Evolutionary conservation across 495 filamentous ascomycete species (phyloP).

Genomic region (Barbatosphaeria neglecta): DNA sequence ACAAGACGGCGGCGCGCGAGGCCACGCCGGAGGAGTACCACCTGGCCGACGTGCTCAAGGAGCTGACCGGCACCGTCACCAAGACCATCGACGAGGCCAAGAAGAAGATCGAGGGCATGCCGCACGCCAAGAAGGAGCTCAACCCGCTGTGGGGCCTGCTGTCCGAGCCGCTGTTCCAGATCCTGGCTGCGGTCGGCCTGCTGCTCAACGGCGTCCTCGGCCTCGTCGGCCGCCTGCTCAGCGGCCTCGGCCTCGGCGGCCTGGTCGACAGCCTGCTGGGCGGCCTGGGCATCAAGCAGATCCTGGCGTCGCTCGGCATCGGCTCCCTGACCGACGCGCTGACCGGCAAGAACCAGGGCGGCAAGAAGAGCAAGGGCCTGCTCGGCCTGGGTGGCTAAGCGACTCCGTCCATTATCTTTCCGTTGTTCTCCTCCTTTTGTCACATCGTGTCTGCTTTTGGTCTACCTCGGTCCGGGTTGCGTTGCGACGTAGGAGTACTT

Average conservation of each 20-base stretch:
- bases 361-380: slow-evolving; percentile 24
- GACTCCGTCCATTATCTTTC: neutral
- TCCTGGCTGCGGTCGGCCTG: slow-evolving; percentile 81
- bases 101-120: slow-evolving; percentile 80
- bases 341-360: slow-evolving; percentile 26
- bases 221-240: slow-evolving; percentile 66
- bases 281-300: slow-evolving; percentile 65
- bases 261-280: slow-evolving; percentile 69
- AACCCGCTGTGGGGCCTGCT: slow-evolving; percentile 80
- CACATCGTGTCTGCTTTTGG: too few species aligned
- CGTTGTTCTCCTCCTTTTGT: too few species aligned
- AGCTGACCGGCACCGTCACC: slow-evolving; percentile 48
- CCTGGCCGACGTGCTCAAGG: slow-evolving; percentile 74
- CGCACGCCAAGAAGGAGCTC: slow-evolving; percentile 85
- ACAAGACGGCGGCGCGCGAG: slow-evolving; percentile 66
- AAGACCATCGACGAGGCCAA: slow-evolving; percentile 80
- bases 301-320: slow-evolving; percentile 64
- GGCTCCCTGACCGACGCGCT: slow-evolving; percentile 46
- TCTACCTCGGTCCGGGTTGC: too few species aligned
- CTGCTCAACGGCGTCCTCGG: slow-evolving; percentile 72
- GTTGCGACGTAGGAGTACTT: too few species aligned
- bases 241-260: slow-evolving; percentile 75
- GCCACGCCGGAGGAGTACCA: slow-evolving; percentile 78
- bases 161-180: slow-evolving; percentile 81
- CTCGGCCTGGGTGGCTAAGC: slow-evolving; percentile 5